Conservation (phyloP, 2,329 filamentous ascomycete species). For the Colletotrichum trifolii region DNA sequence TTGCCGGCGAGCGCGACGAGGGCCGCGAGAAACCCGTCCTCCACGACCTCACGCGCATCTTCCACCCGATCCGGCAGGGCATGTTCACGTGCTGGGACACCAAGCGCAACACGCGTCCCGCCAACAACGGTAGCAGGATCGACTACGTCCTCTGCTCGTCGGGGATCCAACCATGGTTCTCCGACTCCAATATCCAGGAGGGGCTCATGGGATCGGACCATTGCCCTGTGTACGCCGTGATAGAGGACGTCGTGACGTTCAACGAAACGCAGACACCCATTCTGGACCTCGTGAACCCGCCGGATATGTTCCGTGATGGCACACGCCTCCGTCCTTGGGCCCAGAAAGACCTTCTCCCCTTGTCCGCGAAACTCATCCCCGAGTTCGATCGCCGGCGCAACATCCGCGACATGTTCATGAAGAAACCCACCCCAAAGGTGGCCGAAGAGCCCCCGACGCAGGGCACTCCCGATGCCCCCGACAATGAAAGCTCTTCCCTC, state of each 20-base stretch:
- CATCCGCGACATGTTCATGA: slow-evolving; percentile 93
- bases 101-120: slow-evolving; percentile 93
- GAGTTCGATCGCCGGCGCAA: slow-evolving; percentile 87
- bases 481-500: slow-evolving; percentile 4
- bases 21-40: slow-evolving; percentile 78
- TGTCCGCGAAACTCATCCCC: slow-evolving; percentile 85
- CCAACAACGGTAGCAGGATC: slow-evolving; percentile 91
- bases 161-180: slow-evolving; percentile 83
- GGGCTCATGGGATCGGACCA: slow-evolving; percentile 95
- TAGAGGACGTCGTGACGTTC: slow-evolving; percentile 71
- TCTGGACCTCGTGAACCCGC: slow-evolving; percentile 81
- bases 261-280: slow-evolving; percentile 64
- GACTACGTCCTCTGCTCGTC: slow-evolving; percentile 91
- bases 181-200: slow-evolving; percentile 87
- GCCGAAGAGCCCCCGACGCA: neutral
- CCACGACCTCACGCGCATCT: slow-evolving; percentile 85
- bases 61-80: slow-evolving; percentile 80
- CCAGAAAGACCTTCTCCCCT: slow-evolving; percentile 72
- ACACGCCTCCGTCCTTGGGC: slow-evolving; percentile 74
- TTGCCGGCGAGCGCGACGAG: slow-evolving; percentile 74
- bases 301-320: slow-evolving; percentile 76
- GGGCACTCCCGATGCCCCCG: neutral
- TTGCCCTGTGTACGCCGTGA: slow-evolving; percentile 86
- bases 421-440: slow-evolving; percentile 54
- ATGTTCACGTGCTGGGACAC: slow-evolving; percentile 99